Conservation (phyloP, 2,329 filamentous ascomycete species). For the Botryotinia calthae region DNA sequence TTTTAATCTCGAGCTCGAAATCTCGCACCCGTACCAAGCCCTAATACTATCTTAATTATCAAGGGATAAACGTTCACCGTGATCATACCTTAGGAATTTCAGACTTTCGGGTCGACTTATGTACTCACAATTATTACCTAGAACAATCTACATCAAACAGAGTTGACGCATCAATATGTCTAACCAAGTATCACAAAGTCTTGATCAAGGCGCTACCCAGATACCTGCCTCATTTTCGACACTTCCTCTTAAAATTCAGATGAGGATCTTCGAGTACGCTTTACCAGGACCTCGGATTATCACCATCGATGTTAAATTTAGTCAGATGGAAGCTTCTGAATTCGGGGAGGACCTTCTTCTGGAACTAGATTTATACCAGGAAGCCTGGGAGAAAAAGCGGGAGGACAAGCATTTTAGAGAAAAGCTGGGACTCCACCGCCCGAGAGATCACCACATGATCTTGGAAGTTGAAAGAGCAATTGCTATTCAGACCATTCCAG, state of each 20-base stretch:
- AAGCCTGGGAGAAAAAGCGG: not conserved
- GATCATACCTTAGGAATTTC: not conserved
- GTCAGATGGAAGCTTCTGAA: not conserved
- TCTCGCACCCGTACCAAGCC: not conserved
- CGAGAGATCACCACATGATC: not conserved
- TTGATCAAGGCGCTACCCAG: not conserved
- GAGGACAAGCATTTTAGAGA: not conserved
- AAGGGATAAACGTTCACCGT: not conserved
- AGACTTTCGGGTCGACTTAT: not conserved
- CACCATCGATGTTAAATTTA: not conserved
- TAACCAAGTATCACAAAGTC: not conserved
- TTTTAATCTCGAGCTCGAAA: not conserved
- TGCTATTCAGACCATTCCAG: not conserved
- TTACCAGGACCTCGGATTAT: not conserved
- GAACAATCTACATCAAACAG: not conserved
- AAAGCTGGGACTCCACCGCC: not conserved
- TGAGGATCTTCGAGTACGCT: not conserved
- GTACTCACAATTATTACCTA: not conserved
- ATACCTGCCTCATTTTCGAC: too few species aligned
- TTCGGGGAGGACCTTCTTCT: not conserved
- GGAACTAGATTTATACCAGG: not conserved
- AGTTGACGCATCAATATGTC: not conserved
- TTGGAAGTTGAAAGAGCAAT: not conserved
- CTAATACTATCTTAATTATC: not conserved
- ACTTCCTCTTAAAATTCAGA: not conserved